phyloP scores from a whole-genome alignment of 2,329 filamentous ascomycete species.

The Colletotrichum orchidophilum region DNA sequence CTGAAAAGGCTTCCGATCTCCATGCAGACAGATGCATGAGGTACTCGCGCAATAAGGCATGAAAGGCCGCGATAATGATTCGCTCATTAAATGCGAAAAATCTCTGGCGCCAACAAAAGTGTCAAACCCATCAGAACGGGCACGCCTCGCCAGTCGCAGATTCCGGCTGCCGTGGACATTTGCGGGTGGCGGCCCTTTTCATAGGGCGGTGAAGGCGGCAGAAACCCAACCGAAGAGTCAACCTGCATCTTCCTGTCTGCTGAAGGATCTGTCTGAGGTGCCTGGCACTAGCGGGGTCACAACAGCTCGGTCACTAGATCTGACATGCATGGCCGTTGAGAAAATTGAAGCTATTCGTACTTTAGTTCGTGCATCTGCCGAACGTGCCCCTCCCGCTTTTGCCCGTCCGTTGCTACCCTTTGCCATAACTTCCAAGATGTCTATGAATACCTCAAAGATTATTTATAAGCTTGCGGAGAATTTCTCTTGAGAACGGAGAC shows the following conservation, averaged over 20 bases:
- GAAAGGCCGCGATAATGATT: no score
- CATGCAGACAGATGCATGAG: no score
- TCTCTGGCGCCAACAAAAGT: no score
- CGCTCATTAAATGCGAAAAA: no score
- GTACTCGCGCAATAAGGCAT: no score
- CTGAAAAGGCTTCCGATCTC: no score
- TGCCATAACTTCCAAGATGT: background rate
- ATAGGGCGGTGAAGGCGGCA: background rate
- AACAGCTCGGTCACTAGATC: background rate
- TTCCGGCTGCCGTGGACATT: background rate
- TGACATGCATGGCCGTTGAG: background rate
- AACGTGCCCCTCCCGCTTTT: background rate
- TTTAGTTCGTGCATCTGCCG: background rate
- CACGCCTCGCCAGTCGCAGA: background rate
- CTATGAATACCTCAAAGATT: background rate
- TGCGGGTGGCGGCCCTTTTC: background rate
- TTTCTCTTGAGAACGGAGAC: background rate
- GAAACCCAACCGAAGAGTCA: background rate
- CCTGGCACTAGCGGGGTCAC: no score
- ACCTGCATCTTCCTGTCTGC: background rate
- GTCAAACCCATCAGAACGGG: no score
- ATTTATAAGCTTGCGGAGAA: background rate
- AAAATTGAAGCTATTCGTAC: slow-evolving; percentile 20
- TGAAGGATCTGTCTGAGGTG: no score
- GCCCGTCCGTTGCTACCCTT: background rate